These are phyloP conservation scores for Lepiota subincarnata DNA, from an alignment of 768 basidiomycete genomes.

Conservation along the genomic window DNA sequence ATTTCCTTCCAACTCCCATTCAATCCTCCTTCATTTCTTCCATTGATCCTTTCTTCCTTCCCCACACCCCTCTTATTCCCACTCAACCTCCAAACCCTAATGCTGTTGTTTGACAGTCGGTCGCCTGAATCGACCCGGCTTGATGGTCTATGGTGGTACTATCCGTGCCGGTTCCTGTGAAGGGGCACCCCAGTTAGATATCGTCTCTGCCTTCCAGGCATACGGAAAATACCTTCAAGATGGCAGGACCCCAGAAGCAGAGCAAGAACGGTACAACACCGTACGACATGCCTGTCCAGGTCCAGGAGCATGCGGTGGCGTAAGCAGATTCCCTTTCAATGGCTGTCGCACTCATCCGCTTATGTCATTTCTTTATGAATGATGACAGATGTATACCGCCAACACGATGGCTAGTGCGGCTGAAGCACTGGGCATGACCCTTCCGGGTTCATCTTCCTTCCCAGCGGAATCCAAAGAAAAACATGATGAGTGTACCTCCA, in stretches of 20 bases:
- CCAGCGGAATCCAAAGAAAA: constrained; percentile 93
- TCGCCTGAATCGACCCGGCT: constrained; percentile 88
- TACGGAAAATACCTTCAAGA: constrained; percentile 95
- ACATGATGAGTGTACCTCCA: constrained; percentile 70
- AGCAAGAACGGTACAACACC: constrained; percentile 79
- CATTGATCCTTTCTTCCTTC: constrained; percentile 1
- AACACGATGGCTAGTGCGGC: constrained; percentile 98
- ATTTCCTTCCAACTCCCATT: constrained; percentile 4
- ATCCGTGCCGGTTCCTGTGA: constrained; percentile 92
- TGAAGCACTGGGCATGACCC: constrained; percentile 93
- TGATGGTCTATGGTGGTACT: constrained; percentile 98
- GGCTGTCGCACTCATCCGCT: neutral
- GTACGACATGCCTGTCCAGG: constrained; percentile 96
- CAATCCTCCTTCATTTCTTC: neutral
- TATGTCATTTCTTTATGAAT: constrained; percentile 1
- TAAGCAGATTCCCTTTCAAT: constrained; percentile 39
- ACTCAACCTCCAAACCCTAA: constrained; percentile 13
- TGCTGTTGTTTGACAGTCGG: constrained; percentile 54
- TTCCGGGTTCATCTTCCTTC: constrained; percentile 96
- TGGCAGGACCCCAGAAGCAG: constrained; percentile 79
- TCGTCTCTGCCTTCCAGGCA: constrained; percentile 96
- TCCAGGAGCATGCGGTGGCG: constrained; percentile 95
- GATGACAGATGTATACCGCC: constrained; percentile 86
- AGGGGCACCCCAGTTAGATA: constrained; percentile 83
- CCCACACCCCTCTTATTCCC: constrained; percentile 13